These are phyloP conservation scores for Rhodotorula sp. DNA, from an alignment of 1,284 basidiomycete genomes.

Conservation along the genomic window DNA sequence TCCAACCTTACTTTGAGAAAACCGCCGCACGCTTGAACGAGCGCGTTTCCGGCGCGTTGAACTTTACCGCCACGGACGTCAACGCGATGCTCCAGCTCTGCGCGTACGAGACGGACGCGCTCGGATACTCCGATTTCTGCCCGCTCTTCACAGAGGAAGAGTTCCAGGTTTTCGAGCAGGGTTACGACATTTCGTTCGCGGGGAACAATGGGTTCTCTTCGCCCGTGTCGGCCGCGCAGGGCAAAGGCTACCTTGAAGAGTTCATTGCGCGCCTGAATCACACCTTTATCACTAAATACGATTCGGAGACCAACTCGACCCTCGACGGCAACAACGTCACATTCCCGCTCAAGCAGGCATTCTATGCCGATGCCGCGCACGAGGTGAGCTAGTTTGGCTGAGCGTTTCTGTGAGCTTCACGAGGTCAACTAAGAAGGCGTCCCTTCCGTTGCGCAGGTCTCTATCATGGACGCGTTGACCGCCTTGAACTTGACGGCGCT, in stretches of 20 bases:
- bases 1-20: slow-evolving; percentile 17
- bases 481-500: slow-evolving; percentile 65
- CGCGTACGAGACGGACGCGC: slow-evolving; percentile 65
- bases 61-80: slow-evolving; percentile 44
- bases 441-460: slow-evolving; percentile 55
- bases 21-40: slow-evolving; percentile 32
- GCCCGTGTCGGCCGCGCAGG: slow-evolving; percentile 72
- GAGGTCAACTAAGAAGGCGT: background rate
- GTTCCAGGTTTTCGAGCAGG: slow-evolving; percentile 66
- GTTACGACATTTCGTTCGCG: slow-evolving; percentile 20
- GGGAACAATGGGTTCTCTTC: slow-evolving; percentile 70
- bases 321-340: slow-evolving; percentile 65
- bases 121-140: slow-evolving; percentile 88
- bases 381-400: slow-evolving; percentile 1
- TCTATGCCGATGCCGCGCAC: slow-evolving; percentile 77
- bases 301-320: slow-evolving; percentile 66
- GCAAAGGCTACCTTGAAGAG: slow-evolving; percentile 69
- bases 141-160: slow-evolving; percentile 79
- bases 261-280: slow-evolving; percentile 57
- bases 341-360: slow-evolving; percentile 74
- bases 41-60: slow-evolving; percentile 28
- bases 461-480: slow-evolving; percentile 71
- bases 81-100: slow-evolving; percentile 48
- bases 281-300: slow-evolving; percentile 52
- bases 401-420: background rate